Evolutionary conservation across 2,329 filamentous ascomycete species (phyloP).

Genomic region (Ascochyta koolunga): DNA sequence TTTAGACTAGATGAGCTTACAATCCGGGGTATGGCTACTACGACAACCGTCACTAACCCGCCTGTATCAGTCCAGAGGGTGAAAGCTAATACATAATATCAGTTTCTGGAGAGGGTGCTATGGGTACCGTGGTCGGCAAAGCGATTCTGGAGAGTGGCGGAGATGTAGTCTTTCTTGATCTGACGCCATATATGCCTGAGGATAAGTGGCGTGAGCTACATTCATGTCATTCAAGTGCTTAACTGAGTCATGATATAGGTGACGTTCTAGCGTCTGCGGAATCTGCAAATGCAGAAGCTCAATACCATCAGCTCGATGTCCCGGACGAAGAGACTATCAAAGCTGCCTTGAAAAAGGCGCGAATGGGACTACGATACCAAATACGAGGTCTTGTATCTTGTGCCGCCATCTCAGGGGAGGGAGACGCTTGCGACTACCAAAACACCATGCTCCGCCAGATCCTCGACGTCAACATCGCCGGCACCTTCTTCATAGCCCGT

Average conservation of each 20-base stretch:
- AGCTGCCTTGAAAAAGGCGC: constrained; percentile 18
- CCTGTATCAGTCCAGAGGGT: background rate
- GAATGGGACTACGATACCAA: constrained; percentile 20
- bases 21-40: constrained; percentile 24
- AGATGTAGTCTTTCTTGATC: constrained; percentile 34
- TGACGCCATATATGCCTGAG: background rate
- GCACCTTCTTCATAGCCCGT: constrained; percentile 45
- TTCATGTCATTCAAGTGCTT: fast-evolving
- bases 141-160: constrained; percentile 36
- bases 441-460: constrained; percentile 43
- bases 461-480: constrained; percentile 48
- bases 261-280: background rate
- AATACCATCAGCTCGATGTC: constrained; percentile 29
- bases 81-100: background rate
- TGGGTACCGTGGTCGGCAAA: constrained; percentile 29
- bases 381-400: constrained; percentile 36
- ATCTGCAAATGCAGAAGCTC: constrained; percentile 4
- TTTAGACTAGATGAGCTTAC: constrained; percentile 33
- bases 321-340: constrained; percentile 27
- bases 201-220: background rate
- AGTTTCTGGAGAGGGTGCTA: constrained; percentile 39
- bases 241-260: background rate
- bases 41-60: background rate
- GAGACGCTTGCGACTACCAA: constrained; percentile 43
- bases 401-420: constrained; percentile 39